Evolutionary conservation across 345 rosid species (phyloP).

Genomic region (Geranium rotundifolium): DNA sequence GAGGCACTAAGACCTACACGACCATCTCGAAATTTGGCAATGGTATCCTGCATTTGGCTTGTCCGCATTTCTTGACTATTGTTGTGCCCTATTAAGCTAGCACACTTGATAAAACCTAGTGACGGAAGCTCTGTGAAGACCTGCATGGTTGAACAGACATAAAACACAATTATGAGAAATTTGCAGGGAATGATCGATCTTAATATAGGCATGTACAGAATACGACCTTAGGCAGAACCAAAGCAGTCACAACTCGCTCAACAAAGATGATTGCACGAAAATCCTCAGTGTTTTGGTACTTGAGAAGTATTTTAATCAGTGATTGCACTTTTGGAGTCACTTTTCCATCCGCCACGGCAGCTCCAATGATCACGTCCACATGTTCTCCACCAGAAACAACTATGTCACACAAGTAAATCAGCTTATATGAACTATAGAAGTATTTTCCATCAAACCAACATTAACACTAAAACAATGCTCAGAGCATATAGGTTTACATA

Average conservation of each 20-base stretch:
- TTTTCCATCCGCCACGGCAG: constrained; percentile 98
- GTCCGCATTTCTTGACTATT: constrained; percentile 95
- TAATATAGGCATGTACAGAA: not conserved
- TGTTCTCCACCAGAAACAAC: constrained; percentile 98
- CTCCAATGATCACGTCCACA: constrained; percentile 86
- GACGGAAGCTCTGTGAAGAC: constrained; percentile 92
- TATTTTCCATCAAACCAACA: constrained; percentile 2
- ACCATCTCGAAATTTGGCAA: constrained; percentile 88
- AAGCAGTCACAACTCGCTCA: constrained; percentile 93
- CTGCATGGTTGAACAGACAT: constrained; percentile 29
- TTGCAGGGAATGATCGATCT: not conserved
- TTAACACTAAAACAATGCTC: not conserved
- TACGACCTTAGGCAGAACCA: constrained; percentile 92
- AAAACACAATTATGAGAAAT: not conserved
- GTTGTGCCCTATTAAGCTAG: constrained; percentile 95
- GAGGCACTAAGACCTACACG: constrained; percentile 46
- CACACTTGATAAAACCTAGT: constrained; percentile 65
- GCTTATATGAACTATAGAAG: constrained; percentile 5
- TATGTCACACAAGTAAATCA: constrained; percentile 19
- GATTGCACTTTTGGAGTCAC: constrained; percentile 98
- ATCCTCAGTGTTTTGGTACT: constrained; percentile 80
- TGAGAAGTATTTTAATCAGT: constrained; percentile 67
- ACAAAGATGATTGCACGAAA: constrained; percentile 98
- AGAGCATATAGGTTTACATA: not conserved
- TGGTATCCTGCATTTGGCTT: constrained; percentile 89